Conservation (phyloP, 2,329 filamentous ascomycete genomes). For the Cordyceps sp. region DNA sequence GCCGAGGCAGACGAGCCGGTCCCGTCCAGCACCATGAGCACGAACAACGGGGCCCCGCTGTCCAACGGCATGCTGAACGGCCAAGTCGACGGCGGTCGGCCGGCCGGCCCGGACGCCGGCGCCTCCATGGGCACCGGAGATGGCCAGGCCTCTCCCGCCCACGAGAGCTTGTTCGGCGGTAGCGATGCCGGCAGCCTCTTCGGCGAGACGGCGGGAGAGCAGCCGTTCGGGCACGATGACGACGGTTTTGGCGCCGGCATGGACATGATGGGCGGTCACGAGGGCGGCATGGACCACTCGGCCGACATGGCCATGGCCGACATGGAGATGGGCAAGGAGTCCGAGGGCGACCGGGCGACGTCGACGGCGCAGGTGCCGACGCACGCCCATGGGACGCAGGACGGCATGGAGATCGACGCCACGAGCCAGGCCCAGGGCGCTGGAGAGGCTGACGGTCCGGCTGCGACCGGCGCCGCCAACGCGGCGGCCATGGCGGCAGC, state of each 20-base stretch:
- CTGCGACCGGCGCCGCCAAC: too few species aligned
- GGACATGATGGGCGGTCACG: conserved; percentile 28
- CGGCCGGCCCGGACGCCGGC: conserved; percentile 3
- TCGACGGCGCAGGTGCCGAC: background rate
- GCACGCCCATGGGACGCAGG: background rate
- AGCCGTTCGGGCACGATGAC: conserved; percentile 64
- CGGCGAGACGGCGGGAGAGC: conserved; percentile 48
- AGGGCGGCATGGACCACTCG: conserved; percentile 24
- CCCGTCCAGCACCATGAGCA: conserved; percentile 53
- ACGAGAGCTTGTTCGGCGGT: conserved; percentile 68
- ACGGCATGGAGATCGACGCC: too few species aligned
- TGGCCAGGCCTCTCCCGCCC: conserved; percentile 49
- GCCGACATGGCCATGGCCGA: conserved; percentile 24
- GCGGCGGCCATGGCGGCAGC: too few species aligned
- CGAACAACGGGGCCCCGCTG: conserved; percentile 51
- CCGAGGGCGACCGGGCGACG: conserved; percentile 5
- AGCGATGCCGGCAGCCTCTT: conserved; percentile 75
- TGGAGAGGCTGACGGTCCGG: background rate
- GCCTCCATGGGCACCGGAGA: conserved; percentile 24
- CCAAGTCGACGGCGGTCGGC: conserved; percentile 4
- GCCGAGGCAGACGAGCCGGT: conserved; percentile 46
- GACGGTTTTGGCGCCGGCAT: conserved; percentile 70
- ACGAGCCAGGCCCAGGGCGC: too few species aligned
- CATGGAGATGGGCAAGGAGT: conserved; percentile 10
- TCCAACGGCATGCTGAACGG: conserved; percentile 28